A percentile compares a stretch with the other conserved stretches of the same genome.
These are phyloP conservation scores for Botryotinia narcissicola DNA, from an alignment of 2,329 filamentous ascomycete species.

Conservation along the genomic window DNA sequence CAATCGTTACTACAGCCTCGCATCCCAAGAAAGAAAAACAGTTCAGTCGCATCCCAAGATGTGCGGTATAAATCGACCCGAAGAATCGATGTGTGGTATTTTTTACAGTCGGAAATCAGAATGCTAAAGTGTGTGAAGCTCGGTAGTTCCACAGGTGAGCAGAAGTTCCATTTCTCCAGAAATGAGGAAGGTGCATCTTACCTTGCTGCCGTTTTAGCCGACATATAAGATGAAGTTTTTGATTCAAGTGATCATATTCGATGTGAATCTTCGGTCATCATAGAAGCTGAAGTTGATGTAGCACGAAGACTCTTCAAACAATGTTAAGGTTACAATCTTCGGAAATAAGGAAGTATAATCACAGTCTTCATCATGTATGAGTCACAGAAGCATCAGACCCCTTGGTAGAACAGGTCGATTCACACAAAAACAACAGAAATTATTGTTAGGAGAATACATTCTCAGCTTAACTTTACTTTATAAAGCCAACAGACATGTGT, in stretches of 20 bases:
- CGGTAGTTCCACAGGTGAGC: not conserved
- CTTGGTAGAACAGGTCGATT: not conserved
- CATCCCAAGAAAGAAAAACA: too few species aligned
- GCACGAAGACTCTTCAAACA: not conserved
- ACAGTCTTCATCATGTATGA: not conserved
- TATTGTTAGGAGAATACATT: not conserved
- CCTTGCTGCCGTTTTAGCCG: too few species aligned
- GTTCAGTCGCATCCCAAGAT: too few species aligned
- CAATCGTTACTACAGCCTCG: not conserved
- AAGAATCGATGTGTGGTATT: not conserved
- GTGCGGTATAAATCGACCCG: too few species aligned
- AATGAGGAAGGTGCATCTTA: too few species aligned
- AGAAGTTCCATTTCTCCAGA: too few species aligned
- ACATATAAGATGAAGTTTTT: too few species aligned
- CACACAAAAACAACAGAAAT: not conserved
- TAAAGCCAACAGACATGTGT: not conserved
- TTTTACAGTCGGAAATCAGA: not conserved
- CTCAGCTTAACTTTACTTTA: not conserved
- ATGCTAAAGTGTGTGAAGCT: not conserved
- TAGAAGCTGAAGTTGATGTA: too few species aligned
- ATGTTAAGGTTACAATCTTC: not conserved
- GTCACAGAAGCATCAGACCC: not conserved
- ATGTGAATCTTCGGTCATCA: too few species aligned
- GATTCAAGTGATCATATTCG: accelerated
- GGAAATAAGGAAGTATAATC: not conserved